Conservation (phyloP, 192 early-diverging fungal genomes). For the Rhizophagus clarus region DNA sequence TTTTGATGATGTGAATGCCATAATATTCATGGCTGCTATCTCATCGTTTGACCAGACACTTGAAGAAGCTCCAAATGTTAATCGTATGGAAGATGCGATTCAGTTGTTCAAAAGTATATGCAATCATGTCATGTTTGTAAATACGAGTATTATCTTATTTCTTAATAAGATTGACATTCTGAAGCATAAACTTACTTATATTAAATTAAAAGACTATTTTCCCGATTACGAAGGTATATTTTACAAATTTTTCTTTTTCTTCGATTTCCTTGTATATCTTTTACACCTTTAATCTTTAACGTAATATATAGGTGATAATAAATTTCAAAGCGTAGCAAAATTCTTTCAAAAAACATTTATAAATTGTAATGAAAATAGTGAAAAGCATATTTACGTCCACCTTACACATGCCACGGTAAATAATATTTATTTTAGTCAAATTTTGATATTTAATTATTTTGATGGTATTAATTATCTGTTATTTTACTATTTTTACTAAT, state of each 20-base stretch:
- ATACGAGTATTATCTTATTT: slow-evolving; percentile 63
- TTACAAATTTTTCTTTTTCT: not conserved
- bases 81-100: slow-evolving; percentile 53
- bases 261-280: not conserved
- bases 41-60: slow-evolving; percentile 66
- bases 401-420: slow-evolving; percentile 53
- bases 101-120: slow-evolving; percentile 46
- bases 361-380: slow-evolving; percentile 42
- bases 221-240: slow-evolving; percentile 54
- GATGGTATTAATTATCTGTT: not conserved
- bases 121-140: slow-evolving; percentile 51
- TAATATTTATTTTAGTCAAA: slow-evolving; percentile 1
- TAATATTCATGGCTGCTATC: slow-evolving; percentile 70
- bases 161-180: slow-evolving; percentile 71
- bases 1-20: slow-evolving; percentile 70
- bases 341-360: slow-evolving; percentile 52
- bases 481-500: slow-evolving; percentile 15
- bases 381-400: slow-evolving; percentile 53
- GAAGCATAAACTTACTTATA: slow-evolving; percentile 50
- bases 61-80: slow-evolving; percentile 63
- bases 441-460: too few relatives aligned
- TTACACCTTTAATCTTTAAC: not conserved
- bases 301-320: slow-evolving; percentile 37
- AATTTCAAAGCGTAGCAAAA: slow-evolving; percentile 46
- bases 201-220: slow-evolving; percentile 54